Evolutionary conservation across 2,329 filamentous ascomycete genomes (phyloP).

Genomic region (Tolypocladium capitatum): DNA sequence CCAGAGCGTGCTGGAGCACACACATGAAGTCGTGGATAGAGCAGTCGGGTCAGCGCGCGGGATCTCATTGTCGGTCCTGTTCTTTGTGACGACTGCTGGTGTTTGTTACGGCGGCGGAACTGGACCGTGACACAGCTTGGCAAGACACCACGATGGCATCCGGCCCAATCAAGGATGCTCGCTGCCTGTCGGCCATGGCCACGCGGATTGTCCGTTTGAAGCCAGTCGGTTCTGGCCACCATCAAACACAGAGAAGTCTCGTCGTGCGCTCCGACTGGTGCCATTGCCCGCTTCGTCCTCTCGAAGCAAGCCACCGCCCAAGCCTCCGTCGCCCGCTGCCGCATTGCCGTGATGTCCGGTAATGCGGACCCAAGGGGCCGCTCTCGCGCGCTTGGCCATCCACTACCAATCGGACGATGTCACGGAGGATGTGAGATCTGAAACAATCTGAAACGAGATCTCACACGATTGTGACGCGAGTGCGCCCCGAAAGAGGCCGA

Average conservation of each 20-base stretch:
- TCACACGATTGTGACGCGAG: too few species aligned
- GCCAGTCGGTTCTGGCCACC: neutral
- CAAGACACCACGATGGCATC: neutral
- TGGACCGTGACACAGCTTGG: neutral
- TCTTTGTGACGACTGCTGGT: neutral
- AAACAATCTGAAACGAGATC: too few species aligned
- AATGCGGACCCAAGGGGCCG: neutral
- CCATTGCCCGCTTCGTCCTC: too few species aligned
- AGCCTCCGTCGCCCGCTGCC: neutral
- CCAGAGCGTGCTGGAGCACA: neutral
- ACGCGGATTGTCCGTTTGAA: neutral
- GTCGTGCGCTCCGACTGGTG: neutral
- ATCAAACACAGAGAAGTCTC: neutral
- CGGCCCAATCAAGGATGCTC: neutral
- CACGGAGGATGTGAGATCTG: neutral
- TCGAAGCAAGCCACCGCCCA: neutral
- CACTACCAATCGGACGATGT: neutral
- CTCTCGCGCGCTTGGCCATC: neutral
- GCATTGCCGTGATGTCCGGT: neutral
- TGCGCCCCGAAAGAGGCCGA: too few species aligned
- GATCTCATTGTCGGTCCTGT: neutral
- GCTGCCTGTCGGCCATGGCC: neutral
- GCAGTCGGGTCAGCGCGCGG: neutral
- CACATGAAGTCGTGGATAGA: neutral
- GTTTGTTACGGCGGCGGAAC: neutral